Evolutionary conservation across 306 rosid species (phyloP), one percentile per base, ranked within the genome.

Genomic region (Cicer chorassanicum): DNA sequence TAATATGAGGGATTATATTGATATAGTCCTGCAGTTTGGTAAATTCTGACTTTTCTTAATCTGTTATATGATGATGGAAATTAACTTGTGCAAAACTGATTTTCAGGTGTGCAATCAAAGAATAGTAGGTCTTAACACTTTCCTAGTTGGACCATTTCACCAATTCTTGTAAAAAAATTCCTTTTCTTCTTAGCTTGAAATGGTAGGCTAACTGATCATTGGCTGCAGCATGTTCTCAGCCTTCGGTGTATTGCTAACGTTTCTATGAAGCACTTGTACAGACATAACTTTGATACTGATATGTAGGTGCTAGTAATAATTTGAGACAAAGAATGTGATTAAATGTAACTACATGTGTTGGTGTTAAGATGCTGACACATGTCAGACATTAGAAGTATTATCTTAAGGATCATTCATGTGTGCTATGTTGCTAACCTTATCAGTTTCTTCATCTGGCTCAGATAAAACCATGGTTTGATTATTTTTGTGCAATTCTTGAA

Each of bases 381-480:
- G 34, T 56, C 39, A 5, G 38, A 55, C 8, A 19, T 7, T 1
- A 1, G 7, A 0, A 66, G 68, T 14, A 53, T 11, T 53, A 12
- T 77, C 59, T 34, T 60, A 16, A 60, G 8, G 73, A 50, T 78
- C 73, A 36, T 54, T 41, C 43, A 9, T 12, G 9, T 49, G 41
- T 53, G n/a, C 6, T 76, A 34, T 68, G 12, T 42, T 62, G 29
- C 15, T 68, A 14, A 41, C 44, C 9, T 59, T 6, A 50, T 68
- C 39, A 50, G 6, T 49, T 72, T 79, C 64, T 65, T 7, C n/a
- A 21, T 1, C 10, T 44, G 54, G 11, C 53, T 79, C 15, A 36
- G 68, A 65, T 46, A 12, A 74, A 59, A 68, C 66, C 65, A 59
- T 12, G 19, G 59, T 12, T 59, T 80, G 66, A 68, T 67, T 53